These are phyloP conservation scores for Rhododendron simsii DNA, from an alignment of 148 eudicot genomes.

Conservation along the genomic window DNA sequence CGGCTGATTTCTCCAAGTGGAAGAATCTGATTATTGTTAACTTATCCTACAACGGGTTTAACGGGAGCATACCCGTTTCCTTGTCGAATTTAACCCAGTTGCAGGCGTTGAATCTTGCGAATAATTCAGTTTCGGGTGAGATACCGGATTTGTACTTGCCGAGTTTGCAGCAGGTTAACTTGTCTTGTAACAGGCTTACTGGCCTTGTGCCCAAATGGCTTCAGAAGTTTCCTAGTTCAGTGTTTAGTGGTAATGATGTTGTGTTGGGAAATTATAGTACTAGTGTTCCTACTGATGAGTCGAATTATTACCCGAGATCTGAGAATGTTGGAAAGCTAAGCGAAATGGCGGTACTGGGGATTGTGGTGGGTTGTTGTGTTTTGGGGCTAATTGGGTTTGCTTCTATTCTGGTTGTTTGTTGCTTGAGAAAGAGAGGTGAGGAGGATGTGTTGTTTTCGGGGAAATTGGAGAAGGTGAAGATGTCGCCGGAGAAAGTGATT, in stretches of 20 bases:
- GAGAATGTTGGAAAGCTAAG: slow-evolving; percentile 33
- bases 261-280: slow-evolving; percentile 23
- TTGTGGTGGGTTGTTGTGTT: slow-evolving; percentile 41
- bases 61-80: slow-evolving; percentile 55
- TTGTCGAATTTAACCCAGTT: slow-evolving; percentile 53
- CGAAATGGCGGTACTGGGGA: slow-evolving; percentile 42
- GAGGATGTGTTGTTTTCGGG: slow-evolving; percentile 38
- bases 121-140: slow-evolving; percentile 58
- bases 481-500: slow-evolving; percentile 62
- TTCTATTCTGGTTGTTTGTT: slow-evolving; percentile 43
- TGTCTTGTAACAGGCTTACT: slow-evolving; percentile 60
- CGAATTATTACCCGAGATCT: slow-evolving; percentile 1
- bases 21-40: slow-evolving; percentile 49
- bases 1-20: slow-evolving; percentile 62
- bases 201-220: slow-evolving; percentile 72
- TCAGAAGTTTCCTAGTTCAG: slow-evolving; percentile 54
- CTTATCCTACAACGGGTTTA: slow-evolving; percentile 65
- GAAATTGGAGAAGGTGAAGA: slow-evolving; percentile 55
- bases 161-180: slow-evolving; percentile 42
- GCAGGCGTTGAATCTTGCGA: slow-evolving; percentile 49
- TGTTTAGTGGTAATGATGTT: slow-evolving; percentile 55
- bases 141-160: slow-evolving; percentile 61
- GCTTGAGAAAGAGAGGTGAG: slow-evolving; percentile 34
- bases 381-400: slow-evolving; percentile 51
- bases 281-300: slow-evolving; percentile 21